Base-by-base conservation (phyloP, 176 grass and related monocot species). In the Ensete ventricosum region DNA sequence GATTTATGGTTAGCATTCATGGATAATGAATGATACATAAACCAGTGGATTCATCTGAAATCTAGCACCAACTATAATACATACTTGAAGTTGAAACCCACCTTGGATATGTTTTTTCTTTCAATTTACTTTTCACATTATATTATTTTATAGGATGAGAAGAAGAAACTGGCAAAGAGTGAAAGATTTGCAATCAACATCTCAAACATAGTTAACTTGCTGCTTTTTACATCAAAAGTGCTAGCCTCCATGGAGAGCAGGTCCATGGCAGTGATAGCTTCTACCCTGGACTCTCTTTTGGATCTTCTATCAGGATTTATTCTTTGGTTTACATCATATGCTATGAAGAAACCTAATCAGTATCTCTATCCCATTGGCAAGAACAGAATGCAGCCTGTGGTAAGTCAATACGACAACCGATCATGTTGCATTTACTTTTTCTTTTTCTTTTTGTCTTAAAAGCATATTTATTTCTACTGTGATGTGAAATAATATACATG, bases 251-350 rank as follows among this genome's bases (percentile, higher is more conserved):
- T 82, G 2, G 71, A 96, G 73, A 90, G 83, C 52, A 0, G 23
- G 58, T 96, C 93, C 5, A 78, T 92, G 93, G 93, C 87, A 14
- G 93, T 92, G n/a, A 96, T 96, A 23, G 93, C 93, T 21, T 96
- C 93, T 12, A 90, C 93, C 0, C 73, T 96, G 53, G 93, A 96
- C 82, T 96, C 93, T 52, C 76, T 96, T 12, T 52, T 96, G 70
- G 93, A 96, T 77, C 87, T 96, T 43, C 50, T 96, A 69, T 96
- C 93, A 52, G 93, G 93, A 52, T 67, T 92, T 78, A 92, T 96
- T 75, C 93, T 96, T 52, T 96, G 79, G 89, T 92, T 86, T 16
- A 96, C 93, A 0, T 79, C 93, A 6, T 14, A 96, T 53, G 81
- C 87, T 1, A 96, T 96, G 93, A 96, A 84, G 72, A 92, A 86